phyloP scores from a whole-genome alignment of 257 asterid species.

The Solanum chmielewskii region DNA sequence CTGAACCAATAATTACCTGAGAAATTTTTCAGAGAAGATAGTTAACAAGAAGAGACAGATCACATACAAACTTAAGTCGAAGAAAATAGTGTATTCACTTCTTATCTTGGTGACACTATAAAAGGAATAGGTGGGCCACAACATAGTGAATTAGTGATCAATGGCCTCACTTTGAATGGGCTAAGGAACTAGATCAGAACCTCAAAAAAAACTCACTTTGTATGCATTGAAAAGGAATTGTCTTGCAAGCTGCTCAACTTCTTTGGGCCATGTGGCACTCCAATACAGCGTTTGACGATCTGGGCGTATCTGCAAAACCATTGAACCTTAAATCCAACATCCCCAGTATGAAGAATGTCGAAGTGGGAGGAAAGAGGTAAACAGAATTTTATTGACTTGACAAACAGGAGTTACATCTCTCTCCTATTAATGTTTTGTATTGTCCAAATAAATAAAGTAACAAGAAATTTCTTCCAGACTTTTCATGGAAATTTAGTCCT shows the following conservation, averaged over 20 bases:
- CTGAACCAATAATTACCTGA: conserved; percentile 85
- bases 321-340: neutral
- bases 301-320: conserved; percentile 72
- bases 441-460: neutral
- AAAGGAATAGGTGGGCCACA: neutral
- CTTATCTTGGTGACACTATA: neutral
- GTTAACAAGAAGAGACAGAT: neutral
- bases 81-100: neutral
- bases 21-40: neutral
- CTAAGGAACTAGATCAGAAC: neutral
- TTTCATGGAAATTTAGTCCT: neutral
- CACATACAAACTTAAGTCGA: neutral
- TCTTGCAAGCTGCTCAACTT: conserved; percentile 92
- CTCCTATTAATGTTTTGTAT: neutral
- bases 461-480: neutral
- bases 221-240: conserved; percentile 63
- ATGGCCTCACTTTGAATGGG: neutral
- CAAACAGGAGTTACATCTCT: neutral
- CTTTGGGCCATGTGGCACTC: conserved; percentile 99
- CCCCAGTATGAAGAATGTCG: neutral
- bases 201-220: conserved; percentile 39
- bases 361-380: neutral
- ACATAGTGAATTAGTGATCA: neutral
- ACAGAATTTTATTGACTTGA: neutral
- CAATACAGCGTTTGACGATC: conserved; percentile 98